Evolutionary conservation across 768 basidiomycete genomes (phyloP), one percentile per base, ranked within the genome.

Genomic region (Cystofilobasidium capitatum): DNA sequence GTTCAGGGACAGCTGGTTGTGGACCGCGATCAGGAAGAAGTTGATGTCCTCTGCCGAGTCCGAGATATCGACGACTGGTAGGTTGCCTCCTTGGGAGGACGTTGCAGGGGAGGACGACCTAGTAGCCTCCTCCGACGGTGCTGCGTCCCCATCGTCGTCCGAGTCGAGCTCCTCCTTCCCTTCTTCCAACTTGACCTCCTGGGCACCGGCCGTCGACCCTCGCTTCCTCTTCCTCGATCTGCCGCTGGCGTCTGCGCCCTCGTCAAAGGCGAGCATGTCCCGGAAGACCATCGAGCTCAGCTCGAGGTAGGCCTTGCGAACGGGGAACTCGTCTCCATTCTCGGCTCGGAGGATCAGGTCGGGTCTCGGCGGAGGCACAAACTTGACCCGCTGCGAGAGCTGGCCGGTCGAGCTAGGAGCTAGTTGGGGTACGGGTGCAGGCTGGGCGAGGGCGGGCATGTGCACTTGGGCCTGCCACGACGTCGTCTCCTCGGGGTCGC

Each of bases 261-360:
- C 51, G 31, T 55, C 17, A 17, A 55, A 13, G 7, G 17, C 17
- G 8, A 55, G 51, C 51, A 55, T 55, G 31, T 55, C 51, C 8
- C 51, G 51, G 14, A 55, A 55, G 14, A 55, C 51, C 29, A 8
- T 20, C 4, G 51, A 55, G 17, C 17, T 22, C 29, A 55, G 26
- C 51, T 55, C 51, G 31, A 55, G 51, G 51, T 55, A 55, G 5
- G 51, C 51, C 51, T 55, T 55, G 31, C 51, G 51, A 17, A 55
- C 51, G 7, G 6, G 51, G 16, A 55, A 55, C 51, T 55, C 51
- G 17, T 55, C 51, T 26, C 51, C 51, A 31, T 55, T 31, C 31
- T 55, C 29, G 29, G 17, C n/a, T 26, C 51, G 51, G 14, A 55
- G 51, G 31, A 55, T 16, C 2, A 55, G 29, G 31, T 55, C 51